phyloP scores from a whole-genome alignment of 129 eudicot genomes.

The Pittosporum tobira region DNA sequence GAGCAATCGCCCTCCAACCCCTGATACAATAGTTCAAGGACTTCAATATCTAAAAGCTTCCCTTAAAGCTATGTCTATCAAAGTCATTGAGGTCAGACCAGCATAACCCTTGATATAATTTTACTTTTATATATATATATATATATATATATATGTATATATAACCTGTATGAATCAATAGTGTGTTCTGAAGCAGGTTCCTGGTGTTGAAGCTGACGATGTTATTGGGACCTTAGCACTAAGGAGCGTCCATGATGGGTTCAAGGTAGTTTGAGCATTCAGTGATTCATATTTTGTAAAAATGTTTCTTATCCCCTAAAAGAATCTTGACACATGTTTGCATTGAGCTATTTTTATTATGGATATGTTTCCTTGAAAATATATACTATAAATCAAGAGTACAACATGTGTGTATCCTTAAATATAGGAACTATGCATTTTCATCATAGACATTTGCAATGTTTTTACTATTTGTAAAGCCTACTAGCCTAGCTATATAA shows the following conservation, averaged over 20 bases:
- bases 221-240: constrained; percentile 91
- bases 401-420: neutral
- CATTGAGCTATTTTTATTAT: neutral
- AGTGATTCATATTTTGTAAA: neutral
- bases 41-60: constrained; percentile 96
- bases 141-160: too few relatives aligned
- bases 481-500: neutral
- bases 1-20: constrained; percentile 93
- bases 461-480: neutral
- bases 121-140: too few relatives aligned
- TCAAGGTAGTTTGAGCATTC: constrained; percentile 41
- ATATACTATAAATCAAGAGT: too few relatives aligned
- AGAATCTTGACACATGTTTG: constrained; percentile 3
- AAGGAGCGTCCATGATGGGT: constrained; percentile 78
- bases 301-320: too few relatives aligned
- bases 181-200: constrained; percentile 50
- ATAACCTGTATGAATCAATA: constrained; percentile 7
- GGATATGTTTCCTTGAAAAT: too few relatives aligned
- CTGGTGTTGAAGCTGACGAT: constrained; percentile 99
- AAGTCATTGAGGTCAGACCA: constrained; percentile 78
- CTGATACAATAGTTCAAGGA: constrained; percentile 94
- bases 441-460: neutral
- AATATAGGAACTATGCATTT: neutral
- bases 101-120: constrained; percentile 1
- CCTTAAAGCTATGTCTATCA: constrained; percentile 85